These are phyloP conservation scores for Solanum phureja DNA, from an alignment of 257 asterid species.

Conservation along the genomic window DNA sequence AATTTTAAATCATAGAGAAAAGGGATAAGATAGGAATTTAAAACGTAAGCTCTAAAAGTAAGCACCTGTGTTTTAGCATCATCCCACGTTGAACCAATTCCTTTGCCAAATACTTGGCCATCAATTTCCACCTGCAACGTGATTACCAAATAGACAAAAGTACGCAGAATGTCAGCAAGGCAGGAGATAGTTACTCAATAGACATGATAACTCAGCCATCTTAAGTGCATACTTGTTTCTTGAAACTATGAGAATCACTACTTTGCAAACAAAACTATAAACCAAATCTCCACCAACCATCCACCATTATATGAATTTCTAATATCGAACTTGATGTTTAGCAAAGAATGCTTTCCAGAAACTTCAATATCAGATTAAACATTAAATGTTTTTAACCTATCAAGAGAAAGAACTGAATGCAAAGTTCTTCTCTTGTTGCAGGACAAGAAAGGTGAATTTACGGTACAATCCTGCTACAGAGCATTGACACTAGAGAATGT, in stretches of 20 bases:
- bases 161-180: background rate
- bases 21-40: background rate
- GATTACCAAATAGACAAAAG: slow-evolving; percentile 7
- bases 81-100: slow-evolving; percentile 79
- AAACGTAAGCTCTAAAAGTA: background rate
- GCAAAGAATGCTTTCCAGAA: background rate
- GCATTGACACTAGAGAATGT: background rate
- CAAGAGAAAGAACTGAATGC: background rate
- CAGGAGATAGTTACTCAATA: background rate
- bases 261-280: background rate
- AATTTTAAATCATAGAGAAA: background rate
- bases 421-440: background rate
- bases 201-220: background rate
- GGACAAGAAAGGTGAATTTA: background rate
- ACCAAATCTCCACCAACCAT: background rate
- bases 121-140: slow-evolving; percentile 67
- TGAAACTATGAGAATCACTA: background rate
- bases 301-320: background rate
- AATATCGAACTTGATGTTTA: background rate
- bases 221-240: background rate
- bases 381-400: background rate
- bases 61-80: slow-evolving; percentile 91
- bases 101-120: slow-evolving; percentile 82
- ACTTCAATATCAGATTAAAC: background rate
- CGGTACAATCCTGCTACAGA: background rate